Percentiles rank a stretch among this genome's conserved stretches.
phyloP scores from a whole-genome alignment of 2,329 filamentous ascomycete species.

The Paecilomyces sp. region DNA sequence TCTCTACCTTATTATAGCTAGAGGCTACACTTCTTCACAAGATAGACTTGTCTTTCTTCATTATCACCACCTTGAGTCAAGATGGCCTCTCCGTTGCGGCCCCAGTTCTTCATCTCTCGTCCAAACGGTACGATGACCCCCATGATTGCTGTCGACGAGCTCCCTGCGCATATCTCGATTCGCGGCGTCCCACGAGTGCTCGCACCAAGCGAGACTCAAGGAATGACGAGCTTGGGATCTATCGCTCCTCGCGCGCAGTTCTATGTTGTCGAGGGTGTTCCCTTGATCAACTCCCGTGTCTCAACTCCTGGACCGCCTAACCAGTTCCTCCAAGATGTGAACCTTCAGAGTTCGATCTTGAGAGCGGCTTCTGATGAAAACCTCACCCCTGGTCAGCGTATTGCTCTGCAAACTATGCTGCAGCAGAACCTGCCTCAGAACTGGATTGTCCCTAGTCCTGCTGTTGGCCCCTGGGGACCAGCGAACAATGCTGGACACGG shows the following conservation, averaged over 20 bases:
- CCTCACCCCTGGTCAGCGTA: slow-evolving; percentile 12
- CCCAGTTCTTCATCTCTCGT: slow-evolving; percentile 36
- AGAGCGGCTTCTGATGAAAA: slow-evolving; percentile 14
- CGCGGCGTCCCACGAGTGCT: slow-evolving; percentile 30
- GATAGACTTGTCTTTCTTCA: background rate
- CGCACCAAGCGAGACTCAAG: slow-evolving; percentile 28
- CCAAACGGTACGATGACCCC: slow-evolving; percentile 34
- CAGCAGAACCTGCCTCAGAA: slow-evolving; percentile 14
- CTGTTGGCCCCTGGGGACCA: background rate
- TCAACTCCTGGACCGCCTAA: background rate
- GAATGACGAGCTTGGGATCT: slow-evolving; percentile 37
- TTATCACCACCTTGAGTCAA: slow-evolving; percentile 1
- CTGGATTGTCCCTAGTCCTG: slow-evolving; percentile 8
- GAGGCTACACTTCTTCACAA: slow-evolving; percentile 3
- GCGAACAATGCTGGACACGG: slow-evolving; percentile 5
- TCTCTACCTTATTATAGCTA: slow-evolving; percentile 3
- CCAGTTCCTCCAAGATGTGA: slow-evolving; percentile 8
- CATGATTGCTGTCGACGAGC: slow-evolving; percentile 40
- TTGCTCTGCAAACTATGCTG: slow-evolving; percentile 13
- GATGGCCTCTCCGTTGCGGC: slow-evolving; percentile 22
- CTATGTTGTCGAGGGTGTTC: slow-evolving; percentile 27
- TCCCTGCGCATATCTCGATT: slow-evolving; percentile 31
- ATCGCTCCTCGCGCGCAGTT: slow-evolving; percentile 20
- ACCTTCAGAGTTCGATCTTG: slow-evolving; percentile 14
- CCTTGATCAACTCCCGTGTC: background rate